phyloP scores from a whole-genome alignment of 2,329 filamentous ascomycete species.

The Penicillium sp. region DNA sequence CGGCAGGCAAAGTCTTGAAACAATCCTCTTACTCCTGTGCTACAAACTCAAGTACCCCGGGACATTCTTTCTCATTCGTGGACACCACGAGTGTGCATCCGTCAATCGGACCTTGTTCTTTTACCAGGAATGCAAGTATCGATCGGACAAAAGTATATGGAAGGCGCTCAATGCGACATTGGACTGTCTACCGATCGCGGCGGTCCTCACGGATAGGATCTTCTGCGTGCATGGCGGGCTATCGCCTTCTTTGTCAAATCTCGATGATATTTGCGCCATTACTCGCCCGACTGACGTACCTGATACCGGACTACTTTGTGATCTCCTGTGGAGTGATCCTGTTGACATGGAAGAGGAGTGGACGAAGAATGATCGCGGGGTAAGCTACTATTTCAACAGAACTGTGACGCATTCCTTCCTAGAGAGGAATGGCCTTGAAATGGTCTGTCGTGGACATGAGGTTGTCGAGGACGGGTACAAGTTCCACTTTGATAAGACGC shows the following conservation, averaged over 20 bases:
- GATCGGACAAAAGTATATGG: slow-evolving; percentile 99
- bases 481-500: slow-evolving; percentile 97
- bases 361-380: slow-evolving; percentile 98
- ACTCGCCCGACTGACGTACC: slow-evolving; percentile 99
- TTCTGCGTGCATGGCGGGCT: slow-evolving; percentile 99
- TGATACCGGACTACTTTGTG: slow-evolving; percentile 95
- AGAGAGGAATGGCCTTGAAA: slow-evolving; percentile 99
- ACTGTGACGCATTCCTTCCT: slow-evolving; percentile 97
- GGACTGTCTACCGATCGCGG: slow-evolving; percentile 97
- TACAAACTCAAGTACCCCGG: slow-evolving; percentile 99
- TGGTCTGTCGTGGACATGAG: slow-evolving; percentile 98
- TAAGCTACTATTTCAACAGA: slow-evolving; percentile 97
- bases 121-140: slow-evolving; percentile 99
- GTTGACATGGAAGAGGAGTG: slow-evolving; percentile 99
- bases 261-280: slow-evolving; percentile 98
- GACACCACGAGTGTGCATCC: slow-evolving; percentile 98
- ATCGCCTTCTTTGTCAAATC: slow-evolving; percentile 96
- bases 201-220: slow-evolving; percentile 99
- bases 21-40: slow-evolving; percentile 91
- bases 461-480: slow-evolving; percentile 99
- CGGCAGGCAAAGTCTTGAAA: slow-evolving; percentile 98
- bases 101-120: slow-evolving; percentile 99
- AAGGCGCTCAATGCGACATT: slow-evolving; percentile 99
- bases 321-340: slow-evolving; percentile 97
- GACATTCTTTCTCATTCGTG: slow-evolving; percentile 98